These are phyloP conservation scores for Passiflora organensis DNA, from an alignment of 345 rosid genomes.

Conservation along the genomic window DNA sequence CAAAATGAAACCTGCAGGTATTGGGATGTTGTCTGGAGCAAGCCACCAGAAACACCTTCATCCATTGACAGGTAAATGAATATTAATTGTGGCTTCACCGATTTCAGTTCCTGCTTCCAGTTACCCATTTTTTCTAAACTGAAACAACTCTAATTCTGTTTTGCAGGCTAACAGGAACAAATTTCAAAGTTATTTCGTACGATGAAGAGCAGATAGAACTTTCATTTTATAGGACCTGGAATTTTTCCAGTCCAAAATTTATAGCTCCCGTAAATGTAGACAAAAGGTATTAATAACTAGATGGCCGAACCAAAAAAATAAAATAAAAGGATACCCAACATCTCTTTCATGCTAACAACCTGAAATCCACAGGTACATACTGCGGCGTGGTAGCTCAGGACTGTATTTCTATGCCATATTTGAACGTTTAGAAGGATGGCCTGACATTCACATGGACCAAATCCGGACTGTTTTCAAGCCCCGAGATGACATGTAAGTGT, in stretches of 20 bases:
- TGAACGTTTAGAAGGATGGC: constrained; percentile 66
- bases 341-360: not conserved
- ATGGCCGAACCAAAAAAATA: not conserved
- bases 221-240: constrained; percentile 62
- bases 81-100: not conserved
- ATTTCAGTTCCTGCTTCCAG: not conserved
- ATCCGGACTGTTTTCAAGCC: constrained; percentile 72
- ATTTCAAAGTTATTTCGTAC: constrained; percentile 40
- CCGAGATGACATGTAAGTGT: constrained; percentile 36
- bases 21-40: constrained; percentile 82
- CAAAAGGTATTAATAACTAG: constrained; percentile 46
- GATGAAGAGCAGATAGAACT: constrained; percentile 58
- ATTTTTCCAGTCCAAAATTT: constrained; percentile 13
- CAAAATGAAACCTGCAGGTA: constrained; percentile 35
- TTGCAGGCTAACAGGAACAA: constrained; percentile 45
- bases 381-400: constrained; percentile 62
- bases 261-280: constrained; percentile 65
- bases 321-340: not conserved
- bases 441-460: constrained; percentile 72
- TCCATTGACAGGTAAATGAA: constrained; percentile 34
- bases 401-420: constrained; percentile 60
- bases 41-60: constrained; percentile 32
- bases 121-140: not conserved
- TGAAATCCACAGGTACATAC: constrained; percentile 40
- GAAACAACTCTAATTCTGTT: not conserved